Evolutionary conservation across 768 basidiomycete species (phyloP).

Genomic region (Suillus bovinus): DNA sequence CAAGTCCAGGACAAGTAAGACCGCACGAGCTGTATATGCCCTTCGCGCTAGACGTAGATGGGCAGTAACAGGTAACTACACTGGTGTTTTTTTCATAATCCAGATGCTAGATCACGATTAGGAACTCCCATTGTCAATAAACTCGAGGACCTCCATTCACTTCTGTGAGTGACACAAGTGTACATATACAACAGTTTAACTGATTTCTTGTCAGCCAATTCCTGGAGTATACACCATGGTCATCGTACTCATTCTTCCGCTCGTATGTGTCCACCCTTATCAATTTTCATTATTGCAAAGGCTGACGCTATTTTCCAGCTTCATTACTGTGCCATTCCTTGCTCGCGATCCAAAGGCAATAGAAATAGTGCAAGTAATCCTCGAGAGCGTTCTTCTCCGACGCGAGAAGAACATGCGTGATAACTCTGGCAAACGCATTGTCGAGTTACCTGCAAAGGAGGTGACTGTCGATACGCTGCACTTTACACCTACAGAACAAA

Average conservation of each 20-base stretch:
- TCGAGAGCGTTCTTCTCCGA: conserved; percentile 83
- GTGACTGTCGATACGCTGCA: conserved; percentile 72
- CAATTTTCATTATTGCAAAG: background rate
- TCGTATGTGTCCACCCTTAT: conserved; percentile 48
- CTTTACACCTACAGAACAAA: conserved; percentile 78
- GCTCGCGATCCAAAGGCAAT: conserved; percentile 90
- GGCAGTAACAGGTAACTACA: conserved; percentile 75
- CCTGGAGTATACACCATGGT: conserved; percentile 78
- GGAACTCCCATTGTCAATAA: conserved; percentile 96
- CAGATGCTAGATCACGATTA: conserved; percentile 18
- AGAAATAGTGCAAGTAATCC: conserved; percentile 92
- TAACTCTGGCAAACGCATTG: conserved; percentile 81
- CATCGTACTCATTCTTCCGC: conserved; percentile 85
- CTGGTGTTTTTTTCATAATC: background rate
- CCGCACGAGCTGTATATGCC: conserved; percentile 86
- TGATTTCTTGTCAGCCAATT: conserved; percentile 57
- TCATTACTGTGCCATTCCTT: conserved; percentile 90
- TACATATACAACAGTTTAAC: background rate
- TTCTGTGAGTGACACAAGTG: conserved; percentile 47
- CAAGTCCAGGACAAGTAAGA: conserved; percentile 86
- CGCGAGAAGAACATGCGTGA: conserved; percentile 95
- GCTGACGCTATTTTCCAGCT: conserved; percentile 43
- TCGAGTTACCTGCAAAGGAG: conserved; percentile 86
- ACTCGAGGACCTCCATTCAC: conserved; percentile 87
- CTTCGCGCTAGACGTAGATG: conserved; percentile 78